Percentiles rank a stretch among this genome's conserved stretches.
These are phyloP conservation scores for Microsporum canis DNA, from an alignment of 2,329 filamentous ascomycete species.

Conservation along the genomic window DNA sequence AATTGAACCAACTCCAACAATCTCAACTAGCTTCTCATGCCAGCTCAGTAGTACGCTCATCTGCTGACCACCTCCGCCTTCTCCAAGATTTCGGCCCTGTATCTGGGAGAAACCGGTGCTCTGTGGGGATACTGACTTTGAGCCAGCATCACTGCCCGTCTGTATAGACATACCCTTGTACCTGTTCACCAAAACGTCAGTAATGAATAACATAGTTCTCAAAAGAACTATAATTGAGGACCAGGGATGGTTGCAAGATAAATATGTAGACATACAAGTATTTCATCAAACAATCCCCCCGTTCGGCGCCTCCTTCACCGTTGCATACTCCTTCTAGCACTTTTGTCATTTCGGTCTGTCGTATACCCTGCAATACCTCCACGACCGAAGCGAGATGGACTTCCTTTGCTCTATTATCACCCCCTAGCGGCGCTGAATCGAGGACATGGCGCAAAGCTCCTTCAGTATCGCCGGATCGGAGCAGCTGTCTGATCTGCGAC, in stretches of 20 bases:
- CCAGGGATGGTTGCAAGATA: background rate
- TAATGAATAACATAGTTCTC: background rate
- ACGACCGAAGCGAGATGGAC: slow-evolving; percentile 76
- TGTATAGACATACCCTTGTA: slow-evolving; percentile 74
- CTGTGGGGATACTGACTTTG: slow-evolving; percentile 55
- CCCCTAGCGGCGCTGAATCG: slow-evolving; percentile 65
- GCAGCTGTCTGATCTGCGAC: slow-evolving; percentile 72
- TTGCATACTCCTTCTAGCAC: slow-evolving; percentile 72
- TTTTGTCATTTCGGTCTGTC: slow-evolving; percentile 88
- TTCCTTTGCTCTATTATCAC: slow-evolving; percentile 53
- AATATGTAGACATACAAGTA: slow-evolving; percentile 59
- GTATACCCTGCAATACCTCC: slow-evolving; percentile 91
- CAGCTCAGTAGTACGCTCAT: slow-evolving; percentile 97
- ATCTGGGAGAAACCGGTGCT: slow-evolving; percentile 83
- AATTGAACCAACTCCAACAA: slow-evolving; percentile 84
- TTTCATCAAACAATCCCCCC: slow-evolving; percentile 91
- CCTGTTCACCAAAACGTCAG: slow-evolving; percentile 35
- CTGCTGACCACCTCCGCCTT: slow-evolving; percentile 63
- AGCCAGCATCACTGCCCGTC: slow-evolving; percentile 29
- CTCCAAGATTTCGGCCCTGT: slow-evolving; percentile 44
- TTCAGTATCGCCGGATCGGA: slow-evolving; percentile 76
- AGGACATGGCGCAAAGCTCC: slow-evolving; percentile 74
- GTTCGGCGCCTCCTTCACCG: slow-evolving; percentile 68
- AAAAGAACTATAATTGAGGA: slow-evolving; percentile 9
- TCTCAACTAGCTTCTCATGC: slow-evolving; percentile 97